phyloP scores from a whole-genome alignment of 2,329 filamentous ascomycete species.

The Orbilia javanica region DNA sequence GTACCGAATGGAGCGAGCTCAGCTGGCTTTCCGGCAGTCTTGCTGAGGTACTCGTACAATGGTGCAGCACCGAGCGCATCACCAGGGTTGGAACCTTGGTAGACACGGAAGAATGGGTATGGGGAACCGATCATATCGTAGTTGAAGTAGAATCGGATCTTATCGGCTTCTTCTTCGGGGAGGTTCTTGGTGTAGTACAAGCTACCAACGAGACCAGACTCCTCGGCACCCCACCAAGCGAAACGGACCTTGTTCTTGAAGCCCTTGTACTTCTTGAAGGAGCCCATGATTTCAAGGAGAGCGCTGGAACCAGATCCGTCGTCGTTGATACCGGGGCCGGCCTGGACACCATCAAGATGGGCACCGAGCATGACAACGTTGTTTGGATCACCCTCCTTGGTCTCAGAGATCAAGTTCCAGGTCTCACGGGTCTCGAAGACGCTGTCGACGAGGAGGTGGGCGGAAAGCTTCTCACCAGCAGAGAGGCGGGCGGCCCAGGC shows the following conservation, averaged over 20 bases:
- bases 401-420: slow-evolving; percentile 72
- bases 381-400: slow-evolving; percentile 70
- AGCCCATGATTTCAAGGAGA: slow-evolving; percentile 72
- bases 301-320: slow-evolving; percentile 73
- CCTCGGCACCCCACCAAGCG: slow-evolving; percentile 75
- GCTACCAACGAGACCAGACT: slow-evolving; percentile 74
- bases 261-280: slow-evolving; percentile 69
- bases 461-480: slow-evolving; percentile 63
- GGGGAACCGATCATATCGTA: slow-evolving; percentile 76
- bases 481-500: slow-evolving; percentile 63
- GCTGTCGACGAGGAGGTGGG: slow-evolving; percentile 59
- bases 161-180: slow-evolving; percentile 69
- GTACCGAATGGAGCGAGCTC: slow-evolving; percentile 65
- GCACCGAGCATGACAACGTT: slow-evolving; percentile 73
- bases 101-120: slow-evolving; percentile 66
- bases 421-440: slow-evolving; percentile 59
- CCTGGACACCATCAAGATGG: slow-evolving; percentile 72
- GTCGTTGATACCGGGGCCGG: slow-evolving; percentile 75
- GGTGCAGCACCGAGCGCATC: slow-evolving; percentile 65
- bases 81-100: slow-evolving; percentile 64
- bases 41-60: slow-evolving; percentile 71
- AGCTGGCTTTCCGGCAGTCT: slow-evolving; percentile 66
- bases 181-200: slow-evolving; percentile 71
- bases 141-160: slow-evolving; percentile 76
- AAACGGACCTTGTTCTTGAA: slow-evolving; percentile 72